A percentile compares a stretch with the other conserved stretches of the same genome.
Conservation (phyloP, 257 asterid genomes). For the Ligustrum vulgare region DNA sequence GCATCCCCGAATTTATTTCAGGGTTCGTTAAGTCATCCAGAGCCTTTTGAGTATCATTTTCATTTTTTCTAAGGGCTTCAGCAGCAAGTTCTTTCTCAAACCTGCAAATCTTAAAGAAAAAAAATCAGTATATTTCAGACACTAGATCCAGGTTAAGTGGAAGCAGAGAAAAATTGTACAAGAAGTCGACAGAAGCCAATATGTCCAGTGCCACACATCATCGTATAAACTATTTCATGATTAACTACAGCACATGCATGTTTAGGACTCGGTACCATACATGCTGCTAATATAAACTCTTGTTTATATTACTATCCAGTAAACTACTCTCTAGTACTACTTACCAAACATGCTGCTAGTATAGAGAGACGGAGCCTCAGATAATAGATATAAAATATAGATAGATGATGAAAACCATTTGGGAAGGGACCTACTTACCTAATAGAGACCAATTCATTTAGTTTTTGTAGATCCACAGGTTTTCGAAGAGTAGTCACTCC, state of each 20-base stretch:
- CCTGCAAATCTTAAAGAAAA: constrained; percentile 33
- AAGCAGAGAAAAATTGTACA: not conserved
- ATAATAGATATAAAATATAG: not conserved
- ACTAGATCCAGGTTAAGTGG: not conserved
- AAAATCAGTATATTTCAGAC: constrained; percentile 20
- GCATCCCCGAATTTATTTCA: constrained; percentile 59
- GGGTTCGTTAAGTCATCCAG: constrained; percentile 89
- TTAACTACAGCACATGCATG: not conserved
- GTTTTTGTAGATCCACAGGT: constrained; percentile 75
- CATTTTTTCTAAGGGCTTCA: constrained; percentile 92
- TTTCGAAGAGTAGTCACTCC: constrained; percentile 81
- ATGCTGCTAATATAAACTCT: not conserved
- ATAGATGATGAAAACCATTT: not conserved
- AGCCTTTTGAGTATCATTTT: constrained; percentile 79
- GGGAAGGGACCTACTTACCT: constrained; percentile 51
- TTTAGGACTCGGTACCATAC: no score
- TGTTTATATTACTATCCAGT: not conserved
- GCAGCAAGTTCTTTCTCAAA: constrained; percentile 80
- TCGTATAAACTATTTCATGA: not conserved
- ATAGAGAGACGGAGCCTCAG: not conserved
- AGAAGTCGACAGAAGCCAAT: not conserved
- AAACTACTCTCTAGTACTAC: not conserved
- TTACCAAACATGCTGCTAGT: not conserved
- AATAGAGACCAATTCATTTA: constrained; percentile 64
- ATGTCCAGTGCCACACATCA: not conserved